Conservation (phyloP, 1,139 yeast species). For the Suhomyces maxii region DNA sequence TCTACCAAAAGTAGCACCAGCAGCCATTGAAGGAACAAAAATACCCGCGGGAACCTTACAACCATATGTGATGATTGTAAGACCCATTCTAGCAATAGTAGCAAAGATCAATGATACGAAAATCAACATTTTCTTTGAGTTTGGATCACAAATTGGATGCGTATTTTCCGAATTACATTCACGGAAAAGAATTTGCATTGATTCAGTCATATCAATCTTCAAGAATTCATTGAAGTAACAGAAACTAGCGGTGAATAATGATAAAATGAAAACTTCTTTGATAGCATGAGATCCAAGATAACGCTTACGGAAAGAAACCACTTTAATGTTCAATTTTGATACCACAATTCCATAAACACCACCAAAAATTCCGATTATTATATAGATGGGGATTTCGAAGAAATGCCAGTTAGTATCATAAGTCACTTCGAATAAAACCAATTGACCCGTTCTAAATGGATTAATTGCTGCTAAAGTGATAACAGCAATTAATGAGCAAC, state of each 20-base stretch:
- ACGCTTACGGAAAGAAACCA: conserved; percentile 74
- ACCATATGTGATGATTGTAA: conserved; percentile 86
- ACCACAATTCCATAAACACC: conserved; percentile 86
- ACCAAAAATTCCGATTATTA: conserved; percentile 83
- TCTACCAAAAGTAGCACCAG: conserved; percentile 93
- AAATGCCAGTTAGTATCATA: conserved; percentile 87
- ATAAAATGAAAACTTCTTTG: conserved; percentile 68
- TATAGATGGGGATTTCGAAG: conserved; percentile 79
- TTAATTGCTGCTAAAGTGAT: conserved; percentile 72
- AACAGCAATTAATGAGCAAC: conserved; percentile 87
- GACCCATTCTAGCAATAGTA: conserved; percentile 63
- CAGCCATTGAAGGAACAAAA: conserved; percentile 95
- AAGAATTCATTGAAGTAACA: conserved; percentile 85
- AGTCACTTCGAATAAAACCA: conserved; percentile 85
- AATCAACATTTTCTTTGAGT: conserved; percentile 27
- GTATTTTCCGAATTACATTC: conserved; percentile 62
- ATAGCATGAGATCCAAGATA: conserved; percentile 60
- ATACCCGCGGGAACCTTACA: conserved; percentile 94
- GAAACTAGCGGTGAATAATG: conserved; percentile 69
- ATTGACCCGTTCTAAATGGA: conserved; percentile 93
- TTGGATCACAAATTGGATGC: conserved; percentile 50
- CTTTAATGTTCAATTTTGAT: conserved; percentile 74
- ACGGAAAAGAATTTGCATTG: conserved; percentile 86
- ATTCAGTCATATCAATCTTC: conserved; percentile 88
- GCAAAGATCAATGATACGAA: conserved; percentile 65